Conservation (phyloP, 257 asterid species). For the Nicotiana obtusifolia region DNA sequence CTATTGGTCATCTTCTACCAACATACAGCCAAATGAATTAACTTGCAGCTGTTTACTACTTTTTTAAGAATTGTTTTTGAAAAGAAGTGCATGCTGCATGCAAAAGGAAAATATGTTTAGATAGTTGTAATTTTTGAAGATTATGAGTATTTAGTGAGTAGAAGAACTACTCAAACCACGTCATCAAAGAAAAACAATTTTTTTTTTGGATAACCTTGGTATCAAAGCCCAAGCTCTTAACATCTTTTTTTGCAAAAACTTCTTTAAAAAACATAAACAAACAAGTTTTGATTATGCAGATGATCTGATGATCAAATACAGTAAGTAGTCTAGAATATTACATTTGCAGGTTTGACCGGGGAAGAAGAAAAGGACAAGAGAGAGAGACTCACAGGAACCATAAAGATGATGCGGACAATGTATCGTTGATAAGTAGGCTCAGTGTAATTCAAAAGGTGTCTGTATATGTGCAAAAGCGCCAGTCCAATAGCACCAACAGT, state of each 20-base stretch:
- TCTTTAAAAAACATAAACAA: neutral
- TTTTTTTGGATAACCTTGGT: too few relatives aligned
- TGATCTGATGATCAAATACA: neutral
- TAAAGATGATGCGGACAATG: slow-evolving; percentile 93
- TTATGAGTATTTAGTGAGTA: neutral
- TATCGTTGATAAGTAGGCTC: slow-evolving; percentile 94
- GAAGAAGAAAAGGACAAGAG: neutral
- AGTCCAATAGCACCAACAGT: slow-evolving; percentile 69
- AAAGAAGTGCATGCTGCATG: neutral
- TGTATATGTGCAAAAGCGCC: slow-evolving; percentile 73
- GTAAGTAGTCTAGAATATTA: neutral
- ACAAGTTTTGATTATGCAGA: neutral
- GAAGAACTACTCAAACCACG: neutral
- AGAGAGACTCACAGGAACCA: slow-evolving; percentile 85
- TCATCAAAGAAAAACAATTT: too few relatives aligned
- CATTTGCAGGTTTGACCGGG: neutral
- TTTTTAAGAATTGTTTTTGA: neutral
- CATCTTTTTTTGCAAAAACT: neutral
- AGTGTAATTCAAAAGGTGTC: slow-evolving; percentile 88
- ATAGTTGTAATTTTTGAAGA: neutral
- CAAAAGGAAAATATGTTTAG: neutral
- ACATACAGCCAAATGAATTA: neutral
- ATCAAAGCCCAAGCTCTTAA: too few relatives aligned
- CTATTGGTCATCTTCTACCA: neutral
- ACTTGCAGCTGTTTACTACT: neutral